These are phyloP conservation scores for Triticum aestivum DNA, from an alignment of 176 grass and related monocot species.

Conservation along the genomic window IWGSC_CS_RefSeq_v2.1 NC_057798.1:632174291-632174790, in stretches of 20 bases:
- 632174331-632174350: neutral
- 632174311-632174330: neutral
- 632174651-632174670: neutral
- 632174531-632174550: neutral
- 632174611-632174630: neutral
- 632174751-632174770: conserved; percentile 45
- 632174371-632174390: neutral
- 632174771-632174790: conserved; percentile 9
- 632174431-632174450: neutral
- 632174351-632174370: neutral
- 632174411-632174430: neutral
- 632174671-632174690: neutral
- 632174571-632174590: neutral
- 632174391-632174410: neutral
- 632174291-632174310: neutral
- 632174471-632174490: neutral
- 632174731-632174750: conserved; percentile 49
- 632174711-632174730: neutral
- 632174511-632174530: neutral
- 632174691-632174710: neutral
- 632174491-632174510: neutral
- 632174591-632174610: neutral
- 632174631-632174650: neutral
- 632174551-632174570: conserved; percentile 5
- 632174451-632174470: neutral